Base-by-base conservation (phyloP, 257 asterid species). In the Cinchona pubescens region DNA sequence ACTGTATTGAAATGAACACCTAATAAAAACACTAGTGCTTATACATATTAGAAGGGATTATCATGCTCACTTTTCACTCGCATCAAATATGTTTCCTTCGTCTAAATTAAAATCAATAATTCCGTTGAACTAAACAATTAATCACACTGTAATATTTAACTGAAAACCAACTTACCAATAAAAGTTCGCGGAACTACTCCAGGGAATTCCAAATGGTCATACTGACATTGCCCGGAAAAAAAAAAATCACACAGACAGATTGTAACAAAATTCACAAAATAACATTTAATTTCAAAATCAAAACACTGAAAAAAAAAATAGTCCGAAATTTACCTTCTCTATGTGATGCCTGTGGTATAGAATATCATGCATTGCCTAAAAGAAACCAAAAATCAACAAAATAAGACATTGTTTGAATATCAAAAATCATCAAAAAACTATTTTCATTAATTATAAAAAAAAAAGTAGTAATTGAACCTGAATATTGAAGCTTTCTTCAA, bases 121-220 rank as follows among this genome's bases (percentile, higher is more conserved):
- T 40, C 40, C 40, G 14, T 12, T 61, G 16, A 69, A 69, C 61
- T 11, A 25, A 4, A 51, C 19, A 25, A 25, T 25, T 25, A 7
- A 27, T 10, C 64, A 27, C 19, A 11, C 12, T 25, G 5, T 8
- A 59, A 5, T 12, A 32, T 32, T 32, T 13, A 13, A 3, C 49
- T 37, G 65, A 38, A 71, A 74, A 48, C 30, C 76, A 67, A 75
- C 84, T 82, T 81, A 89, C 97, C 99, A 14, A 89, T 85, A 82
- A 94, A 92, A 58, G 99, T 92, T 58, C 99, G 99, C 76, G 99
- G 96, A 79, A 94, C 97, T 63, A 92, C 97, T 81, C 99, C 99
- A 16, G 97, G 92, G 80, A 92, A 94, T 51, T 94, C 97, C 88
- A 92, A 87, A 87, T 94, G 99, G 87, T 94, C 99, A 76, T 92